phyloP scores from a whole-genome alignment of 768 basidiomycete species.

The Kwoniella mangroviensis region DNA sequence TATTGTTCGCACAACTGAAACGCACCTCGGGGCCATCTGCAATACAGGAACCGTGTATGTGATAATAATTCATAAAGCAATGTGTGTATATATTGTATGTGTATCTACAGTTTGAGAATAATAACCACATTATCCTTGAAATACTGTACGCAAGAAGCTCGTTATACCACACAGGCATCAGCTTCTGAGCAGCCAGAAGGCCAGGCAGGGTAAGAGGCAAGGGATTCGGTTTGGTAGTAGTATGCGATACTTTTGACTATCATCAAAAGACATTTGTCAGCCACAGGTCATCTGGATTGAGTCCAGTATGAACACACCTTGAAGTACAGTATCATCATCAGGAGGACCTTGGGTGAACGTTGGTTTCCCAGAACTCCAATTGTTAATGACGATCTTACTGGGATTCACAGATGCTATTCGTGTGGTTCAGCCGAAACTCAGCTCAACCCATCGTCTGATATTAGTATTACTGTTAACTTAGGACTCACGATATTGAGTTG shows the following conservation, averaged over 20 bases:
- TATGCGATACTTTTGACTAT: slow-evolving; percentile 18
- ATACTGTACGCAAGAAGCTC: too few relatives aligned
- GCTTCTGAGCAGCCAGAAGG: slow-evolving; percentile 11
- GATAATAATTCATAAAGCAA: too few relatives aligned
- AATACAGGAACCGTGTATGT: too few relatives aligned
- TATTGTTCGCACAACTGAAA: background rate
- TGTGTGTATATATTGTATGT: too few relatives aligned
- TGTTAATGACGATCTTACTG: slow-evolving; percentile 26
- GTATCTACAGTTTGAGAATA: too few relatives aligned
- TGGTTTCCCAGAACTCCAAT: slow-evolving; percentile 31
- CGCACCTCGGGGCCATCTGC: background rate
- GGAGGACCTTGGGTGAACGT: slow-evolving; percentile 31
- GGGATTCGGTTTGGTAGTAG: slow-evolving; percentile 16
- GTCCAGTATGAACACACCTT: slow-evolving; percentile 11
- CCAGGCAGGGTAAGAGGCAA: slow-evolving; percentile 9
- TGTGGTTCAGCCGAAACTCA: background rate
- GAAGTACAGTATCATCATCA: slow-evolving; percentile 23
- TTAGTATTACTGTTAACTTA: background rate
- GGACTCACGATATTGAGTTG: slow-evolving; percentile 27
- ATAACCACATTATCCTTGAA: background rate
- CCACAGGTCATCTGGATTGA: background rate
- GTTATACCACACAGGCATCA: slow-evolving; percentile 13
- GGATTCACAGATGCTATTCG: slow-evolving; percentile 25
- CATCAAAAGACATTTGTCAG: background rate
- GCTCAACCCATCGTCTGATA: background rate